Percentiles rank a stretch among this genome's conserved stretches.
These are phyloP conservation scores for Lagenidium giganteum DNA, from an alignment of 352 stramenopile genomes.

Conservation along the genomic window DNA sequence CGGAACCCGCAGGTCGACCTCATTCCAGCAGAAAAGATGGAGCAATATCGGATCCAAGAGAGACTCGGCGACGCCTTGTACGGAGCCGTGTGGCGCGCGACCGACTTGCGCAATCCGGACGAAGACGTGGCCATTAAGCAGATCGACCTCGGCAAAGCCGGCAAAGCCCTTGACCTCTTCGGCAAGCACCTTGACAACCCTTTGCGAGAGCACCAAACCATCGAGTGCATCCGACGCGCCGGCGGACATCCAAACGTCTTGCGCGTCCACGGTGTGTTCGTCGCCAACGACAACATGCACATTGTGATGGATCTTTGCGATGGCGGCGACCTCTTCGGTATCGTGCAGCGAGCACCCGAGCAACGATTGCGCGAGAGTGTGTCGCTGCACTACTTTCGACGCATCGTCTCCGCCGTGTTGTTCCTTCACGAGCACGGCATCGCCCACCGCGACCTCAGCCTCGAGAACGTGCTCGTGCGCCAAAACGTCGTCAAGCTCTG, in stretches of 20 bases:
- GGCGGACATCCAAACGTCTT: slow-evolving; percentile 74
- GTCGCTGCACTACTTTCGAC: slow-evolving; percentile 56
- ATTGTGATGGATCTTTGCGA: slow-evolving; percentile 70
- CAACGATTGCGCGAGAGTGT: slow-evolving; percentile 21
- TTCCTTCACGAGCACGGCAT: slow-evolving; percentile 77
- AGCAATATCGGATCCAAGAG: no score
- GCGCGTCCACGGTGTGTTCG: slow-evolving; percentile 60
- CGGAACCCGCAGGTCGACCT: no score
- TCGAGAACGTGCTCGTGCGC: slow-evolving; percentile 81
- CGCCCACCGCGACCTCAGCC: slow-evolving; percentile 73
- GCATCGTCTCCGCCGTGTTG: slow-evolving; percentile 46
- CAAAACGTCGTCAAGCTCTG: slow-evolving; percentile 63
- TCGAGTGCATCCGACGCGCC: no score
- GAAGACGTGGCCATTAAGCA: no score
- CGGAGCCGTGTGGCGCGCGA: no score
- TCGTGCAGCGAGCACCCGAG: slow-evolving; percentile 41
- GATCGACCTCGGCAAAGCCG: no score
- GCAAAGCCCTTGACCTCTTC: no score
- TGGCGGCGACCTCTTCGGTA: slow-evolving; percentile 59
- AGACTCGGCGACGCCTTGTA: no score
- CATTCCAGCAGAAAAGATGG: no score
- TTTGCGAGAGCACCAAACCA: no score
- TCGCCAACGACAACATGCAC: slow-evolving; percentile 49
- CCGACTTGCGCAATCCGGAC: no score
- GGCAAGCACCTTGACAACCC: no score